Percentiles rank a stretch among this genome's conserved stretches.
Evolutionary conservation across 2,329 filamentous ascomycete genomes (phyloP).

Genomic region (Grosmannia clavigera): DNA sequence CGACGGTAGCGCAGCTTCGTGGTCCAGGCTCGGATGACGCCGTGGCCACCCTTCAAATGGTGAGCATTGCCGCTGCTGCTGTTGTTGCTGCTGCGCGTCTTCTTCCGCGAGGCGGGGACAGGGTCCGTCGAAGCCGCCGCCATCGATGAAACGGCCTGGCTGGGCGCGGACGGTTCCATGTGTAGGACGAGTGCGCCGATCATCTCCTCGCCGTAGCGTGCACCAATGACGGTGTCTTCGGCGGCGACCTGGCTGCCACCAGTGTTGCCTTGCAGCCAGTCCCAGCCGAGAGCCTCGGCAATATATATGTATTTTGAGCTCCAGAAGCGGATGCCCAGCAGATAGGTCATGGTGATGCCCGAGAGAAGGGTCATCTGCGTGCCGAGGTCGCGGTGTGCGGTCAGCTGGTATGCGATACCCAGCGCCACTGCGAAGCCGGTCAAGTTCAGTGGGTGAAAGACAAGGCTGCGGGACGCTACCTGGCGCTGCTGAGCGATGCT

Average conservation of each 20-base stretch:
- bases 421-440: constrained; percentile 32
- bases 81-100: constrained; percentile 15
- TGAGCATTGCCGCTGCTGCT: constrained; percentile 26
- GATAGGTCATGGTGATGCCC: constrained; percentile 49
- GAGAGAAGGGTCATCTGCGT: constrained; percentile 44
- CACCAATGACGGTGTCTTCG: constrained; percentile 50
- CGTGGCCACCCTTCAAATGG: constrained; percentile 45
- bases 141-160: constrained; percentile 1
- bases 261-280: constrained; percentile 37
- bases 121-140: background rate
- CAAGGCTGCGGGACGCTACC: constrained; percentile 47
- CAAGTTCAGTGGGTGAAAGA: constrained; percentile 48
- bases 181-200: constrained; percentile 61
- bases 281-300: constrained; percentile 49
- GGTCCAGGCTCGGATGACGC: constrained; percentile 73
- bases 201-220: constrained; percentile 53
- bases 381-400: constrained; percentile 34
- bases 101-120: background rate
- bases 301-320: constrained; percentile 49
- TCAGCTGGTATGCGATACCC: constrained; percentile 31
- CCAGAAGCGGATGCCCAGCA: constrained; percentile 48
- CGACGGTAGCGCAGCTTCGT: constrained; percentile 56
- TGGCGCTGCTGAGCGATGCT: constrained; percentile 74
- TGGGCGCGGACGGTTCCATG: constrained; percentile 32
- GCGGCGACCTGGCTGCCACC: constrained; percentile 16